These are phyloP conservation scores for Sphaerostilbella broomeana DNA, from an alignment of 2,329 filamentous ascomycete genomes.

Conservation along the genomic window DNA sequence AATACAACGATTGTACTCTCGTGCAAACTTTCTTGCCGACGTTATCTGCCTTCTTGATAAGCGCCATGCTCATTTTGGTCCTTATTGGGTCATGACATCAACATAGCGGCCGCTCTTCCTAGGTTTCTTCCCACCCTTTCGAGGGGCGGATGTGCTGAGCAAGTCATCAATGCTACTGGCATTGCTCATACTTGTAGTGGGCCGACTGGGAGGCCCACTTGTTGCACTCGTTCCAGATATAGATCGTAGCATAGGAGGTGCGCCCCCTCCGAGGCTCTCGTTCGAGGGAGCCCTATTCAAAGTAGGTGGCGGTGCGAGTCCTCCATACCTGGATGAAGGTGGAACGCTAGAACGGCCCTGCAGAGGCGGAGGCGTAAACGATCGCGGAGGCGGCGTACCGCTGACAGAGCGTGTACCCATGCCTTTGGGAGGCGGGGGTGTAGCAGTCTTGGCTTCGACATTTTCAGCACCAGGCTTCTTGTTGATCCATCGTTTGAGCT, in stretches of 20 bases:
- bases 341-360: constrained; percentile 26
- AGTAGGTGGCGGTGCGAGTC: constrained; percentile 23
- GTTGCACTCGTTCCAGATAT: constrained; percentile 40
- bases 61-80: too few relatives aligned
- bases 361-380: constrained; percentile 28
- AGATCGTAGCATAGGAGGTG: constrained; percentile 41
- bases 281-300: constrained; percentile 30
- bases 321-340: constrained; percentile 23
- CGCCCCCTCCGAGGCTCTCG: constrained; percentile 29
- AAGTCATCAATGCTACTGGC: constrained; percentile 95
- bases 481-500: constrained; percentile 98
- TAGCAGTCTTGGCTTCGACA: constrained; percentile 51
- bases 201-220: constrained; percentile 55
- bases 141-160: constrained; percentile 64
- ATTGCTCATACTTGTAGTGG: constrained; percentile 76
- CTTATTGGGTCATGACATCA: constrained; percentile 81
- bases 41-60: constrained; percentile 1
- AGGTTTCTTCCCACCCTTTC: constrained; percentile 57
- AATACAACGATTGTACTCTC: constrained; percentile 5
- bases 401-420: constrained; percentile 48
- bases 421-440: constrained; percentile 72
- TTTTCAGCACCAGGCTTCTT: constrained; percentile 74
- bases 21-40: background rate
- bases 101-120: constrained; percentile 87
- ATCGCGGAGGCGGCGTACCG: constrained; percentile 43